phyloP scores from a whole-genome alignment of 2,329 filamentous ascomycete genomes.

The Ceratocystis albifundus region DNA sequence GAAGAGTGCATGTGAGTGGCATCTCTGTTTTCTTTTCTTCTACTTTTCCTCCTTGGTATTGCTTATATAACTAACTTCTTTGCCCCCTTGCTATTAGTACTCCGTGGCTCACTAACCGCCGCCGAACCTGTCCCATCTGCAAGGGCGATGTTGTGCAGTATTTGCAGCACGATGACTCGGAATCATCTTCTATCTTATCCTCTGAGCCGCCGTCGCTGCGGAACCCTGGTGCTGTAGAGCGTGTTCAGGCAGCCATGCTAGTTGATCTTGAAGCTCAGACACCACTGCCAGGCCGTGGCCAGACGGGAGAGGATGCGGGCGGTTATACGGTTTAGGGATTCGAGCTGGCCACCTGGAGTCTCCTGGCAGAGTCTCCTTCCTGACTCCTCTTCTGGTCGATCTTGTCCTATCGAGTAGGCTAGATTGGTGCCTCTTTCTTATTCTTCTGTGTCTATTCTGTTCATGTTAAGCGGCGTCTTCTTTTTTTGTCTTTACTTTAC shows the following conservation, averaged over 20 bases:
- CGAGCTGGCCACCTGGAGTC: neutral
- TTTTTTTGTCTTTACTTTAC: neutral
- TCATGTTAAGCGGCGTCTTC: neutral
- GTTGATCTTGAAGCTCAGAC: constrained; percentile 11
- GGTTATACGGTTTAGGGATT: neutral
- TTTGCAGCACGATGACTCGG: constrained; percentile 32
- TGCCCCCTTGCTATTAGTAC: constrained; percentile 45
- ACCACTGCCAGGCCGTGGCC: neutral
- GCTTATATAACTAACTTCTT: constrained; percentile 24
- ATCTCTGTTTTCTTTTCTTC: neutral
- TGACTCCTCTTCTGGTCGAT: neutral
- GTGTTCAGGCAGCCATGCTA: neutral
- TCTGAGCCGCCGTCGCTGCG: neutral
- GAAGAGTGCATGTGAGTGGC: constrained; percentile 85
- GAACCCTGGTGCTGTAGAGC: neutral
- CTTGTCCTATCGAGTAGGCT: neutral
- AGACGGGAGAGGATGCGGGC: neutral
- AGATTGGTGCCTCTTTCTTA: neutral
- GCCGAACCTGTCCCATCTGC: constrained; percentile 96
- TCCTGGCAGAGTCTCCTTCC: neutral
- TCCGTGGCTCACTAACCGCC: constrained; percentile 88
- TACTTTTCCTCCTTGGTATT: neutral
- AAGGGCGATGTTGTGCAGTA: constrained; percentile 87
- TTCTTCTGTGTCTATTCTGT: neutral
- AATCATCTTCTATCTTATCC: neutral